phyloP scores from a whole-genome alignment of 495 filamentous ascomycete species.

The Saxophila tyrrhenica region DNA sequence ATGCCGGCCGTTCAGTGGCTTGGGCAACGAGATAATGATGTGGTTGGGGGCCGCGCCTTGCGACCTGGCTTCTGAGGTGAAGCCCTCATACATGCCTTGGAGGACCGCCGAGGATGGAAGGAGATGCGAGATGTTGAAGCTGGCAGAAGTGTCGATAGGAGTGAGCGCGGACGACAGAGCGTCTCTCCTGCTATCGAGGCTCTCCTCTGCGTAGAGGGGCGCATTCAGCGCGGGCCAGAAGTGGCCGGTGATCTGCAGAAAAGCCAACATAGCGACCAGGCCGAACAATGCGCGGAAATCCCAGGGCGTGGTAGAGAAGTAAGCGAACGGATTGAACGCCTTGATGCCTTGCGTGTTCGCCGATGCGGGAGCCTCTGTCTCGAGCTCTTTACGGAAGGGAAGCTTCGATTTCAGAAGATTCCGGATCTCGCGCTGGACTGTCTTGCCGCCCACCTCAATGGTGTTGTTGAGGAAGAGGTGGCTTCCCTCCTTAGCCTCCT shows the following conservation, averaged over 20 bases:
- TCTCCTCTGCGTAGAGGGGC: neutral
- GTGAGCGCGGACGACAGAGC: neutral
- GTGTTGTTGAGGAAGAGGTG: neutral
- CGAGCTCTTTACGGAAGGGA: too few relatives aligned
- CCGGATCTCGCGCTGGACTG: neutral
- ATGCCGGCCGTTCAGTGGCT: neutral
- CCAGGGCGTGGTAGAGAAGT: too few relatives aligned
- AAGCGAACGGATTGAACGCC: too few relatives aligned
- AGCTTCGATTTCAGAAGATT: neutral
- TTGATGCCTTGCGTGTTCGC: too few relatives aligned
- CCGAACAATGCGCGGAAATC: too few relatives aligned
- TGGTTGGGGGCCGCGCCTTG: neutral
- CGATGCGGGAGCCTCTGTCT: neutral
- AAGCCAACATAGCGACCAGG: too few relatives aligned
- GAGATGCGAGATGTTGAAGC: neutral
- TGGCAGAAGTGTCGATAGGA: neutral
- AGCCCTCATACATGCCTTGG: neutral
- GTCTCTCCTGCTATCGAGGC: neutral
- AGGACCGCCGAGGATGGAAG: neutral
- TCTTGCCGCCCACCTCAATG: neutral
- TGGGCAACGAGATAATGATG: conserved; percentile 10
- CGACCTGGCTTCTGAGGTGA: neutral
- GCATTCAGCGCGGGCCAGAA: too few relatives aligned
- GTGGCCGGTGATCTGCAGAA: too few relatives aligned
- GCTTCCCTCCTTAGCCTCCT: neutral